Evolutionary conservation across 257 asterid species (phyloP).

Genomic region (Galeopsis tetrahit): DNA sequence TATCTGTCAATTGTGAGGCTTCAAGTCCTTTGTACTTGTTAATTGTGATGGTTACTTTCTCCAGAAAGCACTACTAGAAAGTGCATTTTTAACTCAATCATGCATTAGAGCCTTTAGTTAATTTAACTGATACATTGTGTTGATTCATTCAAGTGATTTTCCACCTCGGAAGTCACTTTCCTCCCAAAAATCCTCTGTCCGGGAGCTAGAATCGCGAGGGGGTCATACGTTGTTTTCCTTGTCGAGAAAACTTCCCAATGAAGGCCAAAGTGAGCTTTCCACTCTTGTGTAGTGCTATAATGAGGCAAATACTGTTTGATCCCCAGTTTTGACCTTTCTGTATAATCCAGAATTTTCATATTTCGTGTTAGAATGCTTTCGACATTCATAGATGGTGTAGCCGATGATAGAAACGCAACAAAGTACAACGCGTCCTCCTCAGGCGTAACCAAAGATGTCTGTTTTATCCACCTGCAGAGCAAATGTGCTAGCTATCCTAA

Average conservation of each 20-base stretch:
- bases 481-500: background rate
- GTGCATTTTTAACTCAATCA: background rate
- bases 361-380: conserved; percentile 60
- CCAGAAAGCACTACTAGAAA: background rate
- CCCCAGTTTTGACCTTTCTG: conserved; percentile 52
- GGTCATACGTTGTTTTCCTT: conserved; percentile 76
- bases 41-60: background rate
- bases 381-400: conserved; percentile 65
- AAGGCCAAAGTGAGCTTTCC: conserved; percentile 79
- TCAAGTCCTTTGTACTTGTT: background rate
- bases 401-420: conserved; percentile 75
- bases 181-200: conserved; percentile 77
- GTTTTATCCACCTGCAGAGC: conserved; percentile 66
- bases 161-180: conserved; percentile 27
- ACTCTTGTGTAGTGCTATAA: conserved; percentile 65
- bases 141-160: background rate
- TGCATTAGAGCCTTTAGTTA: too few relatives aligned
- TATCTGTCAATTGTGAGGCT: background rate
- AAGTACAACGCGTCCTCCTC: conserved; percentile 72
- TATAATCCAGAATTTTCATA: conserved; percentile 54
- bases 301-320: conserved; percentile 87
- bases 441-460: conserved; percentile 79
- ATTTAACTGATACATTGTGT: too few relatives aligned
- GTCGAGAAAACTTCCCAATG: conserved; percentile 65
- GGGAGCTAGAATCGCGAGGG: conserved; percentile 86